Percentiles rank a stretch among this genome's conserved stretches.
Conservation (phyloP, 2,329 filamentous ascomycete genomes). For the Chaetomium sp. region DNA sequence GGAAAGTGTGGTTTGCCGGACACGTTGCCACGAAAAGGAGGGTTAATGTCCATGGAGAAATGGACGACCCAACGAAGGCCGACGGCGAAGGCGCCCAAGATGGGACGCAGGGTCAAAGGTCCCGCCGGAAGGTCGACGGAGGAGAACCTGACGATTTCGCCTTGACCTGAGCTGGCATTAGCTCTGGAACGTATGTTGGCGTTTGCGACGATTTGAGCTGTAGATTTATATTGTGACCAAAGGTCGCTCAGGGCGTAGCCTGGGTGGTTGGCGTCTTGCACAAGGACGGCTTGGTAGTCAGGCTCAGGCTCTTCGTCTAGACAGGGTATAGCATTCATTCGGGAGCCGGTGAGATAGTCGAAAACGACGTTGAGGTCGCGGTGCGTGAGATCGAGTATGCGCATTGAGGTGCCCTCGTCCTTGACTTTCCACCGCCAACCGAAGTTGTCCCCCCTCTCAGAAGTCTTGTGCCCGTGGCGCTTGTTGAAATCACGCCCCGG, state of each 20-base stretch:
- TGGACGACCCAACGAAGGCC: conserved; percentile 1
- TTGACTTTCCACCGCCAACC: conserved; percentile 10
- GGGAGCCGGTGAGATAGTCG: background rate
- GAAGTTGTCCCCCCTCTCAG: background rate
- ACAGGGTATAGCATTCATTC: background rate
- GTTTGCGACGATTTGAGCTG: background rate
- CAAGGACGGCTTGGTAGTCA: background rate
- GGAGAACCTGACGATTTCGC: background rate
- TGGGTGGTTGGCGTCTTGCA: background rate
- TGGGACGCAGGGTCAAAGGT: background rate
- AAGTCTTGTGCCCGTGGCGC: background rate
- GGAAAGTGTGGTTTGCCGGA: background rate
- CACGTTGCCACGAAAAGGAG: conserved; percentile 1
- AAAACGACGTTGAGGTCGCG: background rate
- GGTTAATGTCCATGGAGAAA: conserved; percentile 7
- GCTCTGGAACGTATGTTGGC: too few species aligned
- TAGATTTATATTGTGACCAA: background rate
- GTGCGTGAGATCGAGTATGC: conserved; percentile 2
- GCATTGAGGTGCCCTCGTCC: conserved; percentile 6
- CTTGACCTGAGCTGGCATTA: too few species aligned
- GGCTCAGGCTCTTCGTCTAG: background rate
- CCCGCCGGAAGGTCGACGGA: background rate
- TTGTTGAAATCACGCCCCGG: background rate
- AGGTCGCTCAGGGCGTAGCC: background rate
- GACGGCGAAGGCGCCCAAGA: conserved; percentile 8